Base-by-base conservation (phyloP, 1,284 basidiomycete genomes). In the Hemileia vastatrix region DNA sequence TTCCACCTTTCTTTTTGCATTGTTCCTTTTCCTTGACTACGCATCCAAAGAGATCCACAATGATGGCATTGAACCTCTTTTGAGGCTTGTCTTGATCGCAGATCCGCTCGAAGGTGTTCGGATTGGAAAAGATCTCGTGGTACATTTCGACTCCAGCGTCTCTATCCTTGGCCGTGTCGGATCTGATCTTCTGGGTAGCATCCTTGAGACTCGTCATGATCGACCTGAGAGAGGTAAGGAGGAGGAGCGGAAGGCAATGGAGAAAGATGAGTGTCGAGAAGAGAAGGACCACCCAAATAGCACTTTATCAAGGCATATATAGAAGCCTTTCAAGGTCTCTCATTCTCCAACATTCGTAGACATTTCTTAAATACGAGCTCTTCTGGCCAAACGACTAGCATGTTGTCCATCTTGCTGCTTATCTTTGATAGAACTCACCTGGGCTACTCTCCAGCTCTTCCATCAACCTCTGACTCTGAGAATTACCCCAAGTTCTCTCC, bases 181-280 rank as follows among this genome's bases (percentile, higher is more conserved):
- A 68, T 56, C 63, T 63, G 27, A 72, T 52, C 36, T 15, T 11
- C 8, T 9, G 8, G 11, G 15, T 40, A 9, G 36, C 8, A 40
- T 40, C 36, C 36, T 40, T 40, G 36, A 40, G 36, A 15, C 15
- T 40, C 9, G 36, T 15, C 36, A 40, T 40, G 36, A 40, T 40
- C 15, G 36, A 15, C 36, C 15, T 40, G 8, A 15, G 36, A 40
- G 15, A 15, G 36, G 15, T 9, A 9, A 40, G 36, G 15, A 15
- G 36, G 15, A 9, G 36, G 36, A 40, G 36, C 8, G 36, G 36
- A 40, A 40, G 36, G 36, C 9, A 40, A 40, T 40, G 36, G 15
- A 15, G 36, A 15, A 40, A 15, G 36, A 15, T 40, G 11, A 40
- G 36, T 27, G 27, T 27, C 27, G 27, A 27, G 27, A 27, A 27